Percentiles rank a stretch among this genome's conserved stretches.
These are phyloP conservation scores for Fusarium sp. DNA, from an alignment of 2,329 filamentous ascomycete species.

Conservation along the genomic window DNA sequence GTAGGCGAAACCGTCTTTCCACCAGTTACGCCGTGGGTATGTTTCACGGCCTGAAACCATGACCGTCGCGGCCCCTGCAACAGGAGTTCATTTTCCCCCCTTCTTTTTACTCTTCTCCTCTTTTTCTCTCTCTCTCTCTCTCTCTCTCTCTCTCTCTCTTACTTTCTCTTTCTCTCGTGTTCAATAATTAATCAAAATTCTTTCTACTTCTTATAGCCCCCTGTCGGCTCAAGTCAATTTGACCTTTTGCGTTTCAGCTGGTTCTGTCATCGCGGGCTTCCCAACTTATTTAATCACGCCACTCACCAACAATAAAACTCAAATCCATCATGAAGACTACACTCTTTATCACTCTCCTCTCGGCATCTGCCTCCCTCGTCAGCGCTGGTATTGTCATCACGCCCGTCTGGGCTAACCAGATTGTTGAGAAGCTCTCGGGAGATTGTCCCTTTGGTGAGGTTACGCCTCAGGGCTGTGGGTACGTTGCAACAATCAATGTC, in stretches of 20 bases:
- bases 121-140: not conserved
- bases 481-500: conserved; percentile 45
- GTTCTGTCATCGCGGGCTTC: conserved; percentile 30
- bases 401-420: conserved; percentile 63
- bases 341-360: conserved; percentile 53
- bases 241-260: conserved; percentile 31
- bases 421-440: conserved; percentile 59
- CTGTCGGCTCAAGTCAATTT: conserved; percentile 12
- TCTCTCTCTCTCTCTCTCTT: not conserved
- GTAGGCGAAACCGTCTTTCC: conserved; percentile 5
- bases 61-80: conserved; percentile 39
- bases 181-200: conserved; percentile 26
- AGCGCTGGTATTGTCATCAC: conserved; percentile 68
- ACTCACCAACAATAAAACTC: not conserved
- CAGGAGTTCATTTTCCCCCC: conserved; percentile 23
- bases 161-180: not conserved
- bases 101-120: not conserved
- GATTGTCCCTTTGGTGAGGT: conserved; percentile 70
- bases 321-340: conserved; percentile 47
- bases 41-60: conserved; percentile 45
- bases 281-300: conserved; percentile 17
- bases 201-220: conserved; percentile 10
- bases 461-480: conserved; percentile 70
- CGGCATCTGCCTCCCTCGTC: conserved; percentile 59
- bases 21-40: conserved; percentile 33